Percentiles rank a stretch among this genome's conserved stretches.
These are phyloP conservation scores for Filobasidium floriforme DNA, from an alignment of 768 basidiomycete genomes.

Conservation along the genomic window DNA sequence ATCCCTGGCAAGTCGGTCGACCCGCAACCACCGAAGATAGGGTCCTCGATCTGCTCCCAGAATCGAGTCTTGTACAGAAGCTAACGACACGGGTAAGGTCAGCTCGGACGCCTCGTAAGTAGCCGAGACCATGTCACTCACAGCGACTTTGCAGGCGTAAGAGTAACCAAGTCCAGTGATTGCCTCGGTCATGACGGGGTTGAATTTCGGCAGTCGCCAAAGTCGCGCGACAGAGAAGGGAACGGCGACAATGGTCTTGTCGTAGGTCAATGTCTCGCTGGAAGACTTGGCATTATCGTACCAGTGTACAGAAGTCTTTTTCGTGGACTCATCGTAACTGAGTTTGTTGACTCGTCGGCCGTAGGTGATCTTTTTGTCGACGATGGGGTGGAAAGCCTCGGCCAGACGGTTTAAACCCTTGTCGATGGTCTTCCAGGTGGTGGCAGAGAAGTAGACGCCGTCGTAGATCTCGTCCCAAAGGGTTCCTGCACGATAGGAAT, in stretches of 20 bases:
- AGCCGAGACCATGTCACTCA: neutral
- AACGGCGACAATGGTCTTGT: constrained; percentile 26
- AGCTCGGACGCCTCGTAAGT: neutral
- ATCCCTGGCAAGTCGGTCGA: constrained; percentile 27
- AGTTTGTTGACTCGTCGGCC: constrained; percentile 23
- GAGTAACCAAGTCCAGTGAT: constrained; percentile 26
- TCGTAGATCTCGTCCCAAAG: constrained; percentile 31
- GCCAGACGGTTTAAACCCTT: constrained; percentile 28
- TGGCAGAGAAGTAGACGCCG: constrained; percentile 28
- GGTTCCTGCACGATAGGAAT: constrained; percentile 19
- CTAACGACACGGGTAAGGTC: neutral
- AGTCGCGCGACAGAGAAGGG: constrained; percentile 26
- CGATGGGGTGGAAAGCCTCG: constrained; percentile 30
- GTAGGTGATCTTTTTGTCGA: constrained; percentile 24
- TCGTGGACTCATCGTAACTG: constrained; percentile 23
- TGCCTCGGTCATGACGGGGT: constrained; percentile 25
- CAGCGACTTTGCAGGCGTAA: constrained; percentile 26
- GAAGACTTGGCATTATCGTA: constrained; percentile 16
- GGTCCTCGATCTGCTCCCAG: constrained; percentile 26
- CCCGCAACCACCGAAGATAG: constrained; percentile 26
- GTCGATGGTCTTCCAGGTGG: constrained; percentile 29
- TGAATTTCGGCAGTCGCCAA: constrained; percentile 20
- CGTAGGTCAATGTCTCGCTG: constrained; percentile 19
- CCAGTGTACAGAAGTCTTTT: constrained; percentile 28
- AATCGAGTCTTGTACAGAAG: constrained; percentile 28